These are phyloP conservation scores for Scleroderma citrinum DNA, from an alignment of 768 basidiomycete genomes.

Conservation along the genomic window DNA sequence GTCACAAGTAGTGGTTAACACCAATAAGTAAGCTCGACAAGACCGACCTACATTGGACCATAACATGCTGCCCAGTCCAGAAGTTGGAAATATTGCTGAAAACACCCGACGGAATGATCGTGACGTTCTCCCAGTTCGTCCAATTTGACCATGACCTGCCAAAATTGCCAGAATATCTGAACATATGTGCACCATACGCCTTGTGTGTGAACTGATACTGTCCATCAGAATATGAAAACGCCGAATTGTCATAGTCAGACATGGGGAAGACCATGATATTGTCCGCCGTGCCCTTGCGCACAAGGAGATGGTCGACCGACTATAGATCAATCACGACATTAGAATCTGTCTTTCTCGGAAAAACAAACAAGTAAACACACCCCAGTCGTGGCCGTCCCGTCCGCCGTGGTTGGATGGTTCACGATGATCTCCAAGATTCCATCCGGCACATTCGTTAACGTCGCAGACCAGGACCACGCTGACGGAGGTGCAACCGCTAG, in stretches of 20 bases:
- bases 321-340: slow-evolving; percentile 21
- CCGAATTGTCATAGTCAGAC: slow-evolving; percentile 64
- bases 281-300: slow-evolving; percentile 69
- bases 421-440: slow-evolving; percentile 75
- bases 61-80: slow-evolving; percentile 82
- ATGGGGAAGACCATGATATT: slow-evolving; percentile 88
- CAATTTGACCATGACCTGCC: slow-evolving; percentile 48
- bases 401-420: slow-evolving; percentile 43
- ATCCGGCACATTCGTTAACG: slow-evolving; percentile 69
- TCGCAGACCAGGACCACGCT: slow-evolving; percentile 68
- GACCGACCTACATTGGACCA: slow-evolving; percentile 70
- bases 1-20: slow-evolving; percentile 1
- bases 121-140: slow-evolving; percentile 71
- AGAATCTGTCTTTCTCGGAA: background rate
- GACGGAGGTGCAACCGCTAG: slow-evolving; percentile 55
- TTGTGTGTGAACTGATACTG: slow-evolving; percentile 75
- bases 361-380: slow-evolving; percentile 34
- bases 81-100: slow-evolving; percentile 48
- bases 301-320: slow-evolving; percentile 68
- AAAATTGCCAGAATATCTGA: slow-evolving; percentile 85
- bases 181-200: slow-evolving; percentile 81
- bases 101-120: slow-evolving; percentile 51
- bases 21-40: background rate
- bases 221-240: slow-evolving; percentile 53
- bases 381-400: slow-evolving; percentile 43